Base-by-base conservation (phyloP, 2,329 filamentous ascomycete genomes). In the Ramularia collo-cygni region DNA sequence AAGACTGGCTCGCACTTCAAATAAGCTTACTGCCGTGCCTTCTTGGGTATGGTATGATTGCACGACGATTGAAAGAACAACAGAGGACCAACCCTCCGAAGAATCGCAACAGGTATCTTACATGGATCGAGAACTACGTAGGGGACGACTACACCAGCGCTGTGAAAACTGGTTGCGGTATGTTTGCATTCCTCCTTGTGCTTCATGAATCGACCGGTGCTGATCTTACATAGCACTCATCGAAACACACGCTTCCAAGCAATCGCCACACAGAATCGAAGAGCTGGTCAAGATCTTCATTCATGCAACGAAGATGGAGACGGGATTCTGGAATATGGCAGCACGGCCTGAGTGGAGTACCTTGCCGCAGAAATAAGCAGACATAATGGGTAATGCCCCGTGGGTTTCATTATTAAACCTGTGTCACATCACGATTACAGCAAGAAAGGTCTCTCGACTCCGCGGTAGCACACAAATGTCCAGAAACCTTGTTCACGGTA, bases 91-190 rank as follows among this genome's bases (percentile, higher is more conserved):
- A 46, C n/a, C 43, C 47, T 19, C 44, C 50, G 1, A 48, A 46
- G 32, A 38, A 37, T 26, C 45, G 51, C 13, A 61, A 61, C 55
- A 67, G 35, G 71, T 96, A 94, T 66, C 92, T 84, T 82, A 75
- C 79, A 32, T 96, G 90, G 90, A 86, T 96, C 50, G 72, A 89
- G 58, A 93, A 86, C 56, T 96, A 95, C 58, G 76, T 84, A 12
- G 83, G 81, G 2, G 80, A 85, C 1, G 85, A 92, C 59, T 95
- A 94, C 51, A 65, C 71, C 1, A 71, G 79, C 46, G 85, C 85
- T 4, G 84, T 93, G 38, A 70, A 69, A 48, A 71, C 77, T 3
- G 86, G 85, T 15, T 77, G 74, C 39, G 78, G 84, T 86, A 66
- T 63, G 74, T 52, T 14, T 10, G 37, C 19, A 4, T n/a, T n/a